Evolutionary conservation across 2,329 filamentous ascomycete species (phyloP), one percentile per base, ranked within the genome.

Genomic region (Alternaria dauci): DNA sequence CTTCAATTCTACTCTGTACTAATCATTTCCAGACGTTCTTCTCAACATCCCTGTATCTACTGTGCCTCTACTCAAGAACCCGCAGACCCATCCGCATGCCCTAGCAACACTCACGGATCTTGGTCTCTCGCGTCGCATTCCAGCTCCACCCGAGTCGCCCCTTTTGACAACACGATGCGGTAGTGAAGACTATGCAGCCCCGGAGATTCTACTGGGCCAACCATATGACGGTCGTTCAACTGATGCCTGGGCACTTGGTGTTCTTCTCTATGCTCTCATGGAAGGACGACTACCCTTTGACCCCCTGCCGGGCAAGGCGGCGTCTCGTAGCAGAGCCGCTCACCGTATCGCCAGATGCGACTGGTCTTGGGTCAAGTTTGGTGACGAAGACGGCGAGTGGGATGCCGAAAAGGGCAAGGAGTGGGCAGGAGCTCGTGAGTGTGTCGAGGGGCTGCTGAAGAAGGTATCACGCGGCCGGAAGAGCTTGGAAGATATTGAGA

Each of bases 261-360:
- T 99, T 1, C 82, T 98, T 3, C 85, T 98, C 0, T 99, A 98
- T 76, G 93, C 95, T 2, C 86, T 98, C 4, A 89, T 98, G 78
- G 95, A 99, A 80, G 91, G 91, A n/a, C 87, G 94, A 28, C 81
- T 99, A 18, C 95, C 95, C 0, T 99, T 99, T 70, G 95, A 99
- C 75, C 92, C 93, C 0, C 87, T 91, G 5, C 94, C 94, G 0
- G 90, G 91, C 16, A 91, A 92, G 70, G 90, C 88, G 48, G 92
- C 26, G 86, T 92, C 86, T 84, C 70, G 94, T 16, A 81, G 91
- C 69, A 85, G 92, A 56, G 94, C 92, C 0, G 94, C 91, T 53
- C 95, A 99, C 76, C 89, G 94, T n/a, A 98, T 99, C 62, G 95
- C 95, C 2, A 86, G 95, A 36, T 92, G 94, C 52, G 95, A 99